Conservation (phyloP, 257 asterid species). For the Fraxinus anomala region DNA sequence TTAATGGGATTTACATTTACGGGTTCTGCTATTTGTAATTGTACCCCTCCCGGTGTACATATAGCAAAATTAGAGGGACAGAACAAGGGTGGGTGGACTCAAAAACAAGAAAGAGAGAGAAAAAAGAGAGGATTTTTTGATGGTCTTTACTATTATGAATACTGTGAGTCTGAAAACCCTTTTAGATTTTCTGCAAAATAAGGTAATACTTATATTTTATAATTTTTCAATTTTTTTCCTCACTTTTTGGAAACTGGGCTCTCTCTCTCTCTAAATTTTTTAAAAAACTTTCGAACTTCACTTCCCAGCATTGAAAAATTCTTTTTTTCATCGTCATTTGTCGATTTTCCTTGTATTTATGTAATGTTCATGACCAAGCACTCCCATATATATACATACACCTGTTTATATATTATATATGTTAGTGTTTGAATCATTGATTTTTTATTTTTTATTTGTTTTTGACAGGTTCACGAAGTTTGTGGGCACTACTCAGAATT, state of each 20-base stretch:
- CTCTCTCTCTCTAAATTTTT: neutral
- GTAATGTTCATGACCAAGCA: conserved; percentile 22
- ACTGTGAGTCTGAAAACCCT: conserved; percentile 18
- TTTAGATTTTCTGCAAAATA: conserved; percentile 31
- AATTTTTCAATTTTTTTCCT: conserved; percentile 1
- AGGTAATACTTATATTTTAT: conserved; percentile 24
- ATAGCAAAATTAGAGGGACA: neutral
- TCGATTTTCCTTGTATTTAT: neutral
- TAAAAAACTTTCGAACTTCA: neutral
- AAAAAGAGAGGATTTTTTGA: neutral
- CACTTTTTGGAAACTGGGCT: conserved; percentile 23
- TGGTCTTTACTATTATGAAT: neutral
- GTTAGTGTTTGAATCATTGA: neutral
- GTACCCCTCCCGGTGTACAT: too few species aligned
- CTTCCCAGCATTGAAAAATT: conserved; percentile 7
- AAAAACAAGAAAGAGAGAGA: conserved; percentile 7
- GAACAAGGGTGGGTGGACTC: neutral
- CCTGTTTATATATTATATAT: neutral
- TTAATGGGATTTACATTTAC: neutral
- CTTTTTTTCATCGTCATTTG: neutral
- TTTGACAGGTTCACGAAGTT: conserved; percentile 21
- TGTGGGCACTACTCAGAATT: conserved; percentile 20
- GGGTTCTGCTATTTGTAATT: too few species aligned
- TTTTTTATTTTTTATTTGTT: neutral
- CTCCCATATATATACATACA: conserved; percentile 10